Evolutionary conservation across 2,329 filamentous ascomycete genomes (phyloP), one percentile per base, ranked within the genome.

Genomic region (Cephalotrichum gorgonifer): DNA sequence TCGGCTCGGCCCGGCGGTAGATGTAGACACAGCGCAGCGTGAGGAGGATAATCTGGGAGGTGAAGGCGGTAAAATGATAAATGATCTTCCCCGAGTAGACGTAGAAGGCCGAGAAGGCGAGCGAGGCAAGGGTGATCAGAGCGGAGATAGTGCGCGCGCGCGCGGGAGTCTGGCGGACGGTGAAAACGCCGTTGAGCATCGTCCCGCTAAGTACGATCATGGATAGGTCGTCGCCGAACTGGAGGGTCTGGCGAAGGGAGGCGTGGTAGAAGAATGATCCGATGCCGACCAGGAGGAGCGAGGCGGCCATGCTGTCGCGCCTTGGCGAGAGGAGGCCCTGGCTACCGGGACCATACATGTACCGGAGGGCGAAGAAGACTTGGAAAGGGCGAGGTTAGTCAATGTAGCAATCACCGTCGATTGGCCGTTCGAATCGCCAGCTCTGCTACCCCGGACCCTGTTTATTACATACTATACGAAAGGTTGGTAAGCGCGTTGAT

Each of bases 211-310:
- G 67, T 12, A 75, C 60, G 27, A 79, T 68, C 77, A 79, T 80
- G 48, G 74, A 73, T n/a, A 80, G 62, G 55, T 81, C 77, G 54
- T 81, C 78, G 53, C 68, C 69, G 51, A 70, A 71, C 53, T 74
- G 65, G 6, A 69, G 57, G 1, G 57, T 57, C 44, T 70, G 67
- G 47, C 63, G 69, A 17, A 74, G 62, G 7, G 67, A 66, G 28
- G 69, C 70, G 54, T 74, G 72, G 55, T 69, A 74, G 11, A 64
- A 46, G 44, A 67, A 64, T 1, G 71, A 75, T 25, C 60, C 61
- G 39, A 71, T 45, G 47, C 72, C 71, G 30, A 73, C 62, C 6
- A 63, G 38, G 30, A 72, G 53, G 27, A 72, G 64, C 5, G 66
- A 62, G 23, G 65, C 12, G 22, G 71, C 66, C 59, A 71, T 66